Conservation (phyloP, 2,329 filamentous ascomycete species). For the Phoma sp. region DNA sequence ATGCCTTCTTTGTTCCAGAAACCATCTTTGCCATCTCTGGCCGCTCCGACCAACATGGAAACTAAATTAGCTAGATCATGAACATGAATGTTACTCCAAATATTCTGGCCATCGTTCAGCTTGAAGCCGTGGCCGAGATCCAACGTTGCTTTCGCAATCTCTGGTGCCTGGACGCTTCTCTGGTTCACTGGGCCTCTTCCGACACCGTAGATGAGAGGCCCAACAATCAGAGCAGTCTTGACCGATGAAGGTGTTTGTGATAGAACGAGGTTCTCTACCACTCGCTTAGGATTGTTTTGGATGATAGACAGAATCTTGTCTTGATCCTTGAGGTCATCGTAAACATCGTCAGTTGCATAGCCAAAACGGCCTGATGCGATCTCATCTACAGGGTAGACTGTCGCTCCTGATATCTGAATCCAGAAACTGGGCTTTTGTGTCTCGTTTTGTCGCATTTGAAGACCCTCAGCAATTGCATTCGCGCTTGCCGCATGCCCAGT, state of each 20-base stretch:
- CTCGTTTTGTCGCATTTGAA: slow-evolving; percentile 10
- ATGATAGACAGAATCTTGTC: slow-evolving; percentile 13
- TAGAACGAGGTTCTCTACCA: slow-evolving; percentile 24
- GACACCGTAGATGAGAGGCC: slow-evolving; percentile 65
- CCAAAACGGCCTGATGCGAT: slow-evolving; percentile 13
- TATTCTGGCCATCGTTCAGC: slow-evolving; percentile 61
- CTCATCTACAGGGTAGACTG: slow-evolving; percentile 13
- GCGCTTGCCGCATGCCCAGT: slow-evolving; percentile 19
- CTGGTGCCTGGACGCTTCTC: slow-evolving; percentile 62
- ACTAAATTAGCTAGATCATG: slow-evolving; percentile 65
- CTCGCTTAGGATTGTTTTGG: slow-evolving; percentile 16
- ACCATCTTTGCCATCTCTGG: slow-evolving; percentile 31
- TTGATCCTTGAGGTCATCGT: slow-evolving; percentile 17
- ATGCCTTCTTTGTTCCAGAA: slow-evolving; percentile 66
- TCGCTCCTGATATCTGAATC: slow-evolving; percentile 22
- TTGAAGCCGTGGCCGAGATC: slow-evolving; percentile 56
- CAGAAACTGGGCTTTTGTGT: slow-evolving; percentile 11
- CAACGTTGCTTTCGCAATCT: slow-evolving; percentile 57
- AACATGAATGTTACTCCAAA: slow-evolving; percentile 61
- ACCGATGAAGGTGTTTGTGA: slow-evolving; percentile 13
- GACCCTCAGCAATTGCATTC: slow-evolving; percentile 17
- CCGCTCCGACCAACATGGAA: slow-evolving; percentile 59
- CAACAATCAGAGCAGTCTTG: slow-evolving; percentile 59
- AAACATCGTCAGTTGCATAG: slow-evolving; percentile 7
- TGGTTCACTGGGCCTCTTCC: slow-evolving; percentile 62